Base-by-base conservation (phyloP, 2,329 filamentous ascomycete species). In the Monosporascus sp. region DNA sequence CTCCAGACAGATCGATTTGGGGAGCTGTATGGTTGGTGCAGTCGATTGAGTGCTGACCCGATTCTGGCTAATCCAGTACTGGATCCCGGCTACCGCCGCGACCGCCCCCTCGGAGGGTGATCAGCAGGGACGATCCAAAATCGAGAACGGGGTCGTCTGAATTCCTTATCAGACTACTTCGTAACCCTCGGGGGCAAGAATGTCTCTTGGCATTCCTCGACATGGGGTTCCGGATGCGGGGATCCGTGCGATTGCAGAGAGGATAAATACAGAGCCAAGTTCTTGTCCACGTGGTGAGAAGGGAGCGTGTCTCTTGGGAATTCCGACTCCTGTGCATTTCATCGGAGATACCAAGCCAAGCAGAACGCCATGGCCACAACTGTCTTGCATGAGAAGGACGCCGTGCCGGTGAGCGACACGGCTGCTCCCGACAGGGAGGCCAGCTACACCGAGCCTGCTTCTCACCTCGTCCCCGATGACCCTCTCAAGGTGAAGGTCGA, bases 361-460 rank as follows among this genome's bases (percentile, higher is more conserved):
- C 27, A 5, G 20, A 7, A 25, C 20, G 20, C 22, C 22, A 44
- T 44, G 41, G 41, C 41, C n/a, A 20, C 20, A 15, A 44, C 20
- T 24, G 41, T 44, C n/a, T 20, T 44, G 20, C 41, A 44, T 24
- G 41, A 44, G 41, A 44, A 44, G 41, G 48, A 50, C 38, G 38
- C 37, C 25, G 44, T n/a, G 38, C 38, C 48, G 38, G 37, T 50
- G 34, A 31, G 37, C 39, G 48, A 50, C 38, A 25, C 34, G 15
- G 48, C 39, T 25, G 48, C 39, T 34, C 39, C 34, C 18, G 48
- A 49, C 22, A 49, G 8, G 37, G 34, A 49, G 37, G 14, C 20
- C 2, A 42, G 34, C 37, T 50, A 50, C 48, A 50, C 48, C 14
- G 38, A 44, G 17, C 48, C 48, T n/a, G 48, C 48, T 31, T 50